Conservation (phyloP, 164 flowering plant species). For the Magnolia sinica region DNA sequence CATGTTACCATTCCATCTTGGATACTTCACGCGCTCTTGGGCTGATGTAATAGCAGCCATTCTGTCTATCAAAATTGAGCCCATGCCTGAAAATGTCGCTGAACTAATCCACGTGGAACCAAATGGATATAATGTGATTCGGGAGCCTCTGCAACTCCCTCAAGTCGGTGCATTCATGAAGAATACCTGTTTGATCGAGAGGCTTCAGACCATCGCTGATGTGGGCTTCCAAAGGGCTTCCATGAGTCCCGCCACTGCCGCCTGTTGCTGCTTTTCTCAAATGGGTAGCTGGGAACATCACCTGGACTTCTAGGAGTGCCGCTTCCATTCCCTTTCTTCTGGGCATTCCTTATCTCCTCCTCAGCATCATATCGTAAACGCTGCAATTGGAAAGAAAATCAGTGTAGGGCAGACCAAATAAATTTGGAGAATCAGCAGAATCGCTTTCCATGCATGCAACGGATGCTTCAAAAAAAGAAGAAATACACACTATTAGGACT, state of each 20-base stretch:
- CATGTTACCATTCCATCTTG: not conserved
- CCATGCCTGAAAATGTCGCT: not conserved
- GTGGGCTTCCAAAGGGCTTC: conserved; percentile 21
- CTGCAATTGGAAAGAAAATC: conserved; percentile 26
- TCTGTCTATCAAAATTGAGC: not conserved
- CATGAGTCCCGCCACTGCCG: conserved; percentile 37
- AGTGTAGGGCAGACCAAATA: not conserved
- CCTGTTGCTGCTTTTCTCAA: conserved; percentile 30
- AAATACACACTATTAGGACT: not conserved
- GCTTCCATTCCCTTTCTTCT: conserved; percentile 34
- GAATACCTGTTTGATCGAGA: not conserved
- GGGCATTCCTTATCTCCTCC: conserved; percentile 58
- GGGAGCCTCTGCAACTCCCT: not conserved
- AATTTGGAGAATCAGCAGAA: not conserved
- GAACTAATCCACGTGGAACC: not conserved
- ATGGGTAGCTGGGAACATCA: conserved; percentile 31
- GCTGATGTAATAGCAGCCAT: not conserved
- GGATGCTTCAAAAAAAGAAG: not conserved
- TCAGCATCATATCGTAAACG: conserved; percentile 73
- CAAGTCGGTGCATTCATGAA: not conserved
- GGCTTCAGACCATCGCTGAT: not conserved
- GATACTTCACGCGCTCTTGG: not conserved
- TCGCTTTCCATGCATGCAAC: not conserved
- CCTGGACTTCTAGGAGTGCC: conserved; percentile 28
- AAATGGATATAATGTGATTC: not conserved